Conservation (phyloP, 148 eudicot species). For the Linanthus parryae region DNA sequence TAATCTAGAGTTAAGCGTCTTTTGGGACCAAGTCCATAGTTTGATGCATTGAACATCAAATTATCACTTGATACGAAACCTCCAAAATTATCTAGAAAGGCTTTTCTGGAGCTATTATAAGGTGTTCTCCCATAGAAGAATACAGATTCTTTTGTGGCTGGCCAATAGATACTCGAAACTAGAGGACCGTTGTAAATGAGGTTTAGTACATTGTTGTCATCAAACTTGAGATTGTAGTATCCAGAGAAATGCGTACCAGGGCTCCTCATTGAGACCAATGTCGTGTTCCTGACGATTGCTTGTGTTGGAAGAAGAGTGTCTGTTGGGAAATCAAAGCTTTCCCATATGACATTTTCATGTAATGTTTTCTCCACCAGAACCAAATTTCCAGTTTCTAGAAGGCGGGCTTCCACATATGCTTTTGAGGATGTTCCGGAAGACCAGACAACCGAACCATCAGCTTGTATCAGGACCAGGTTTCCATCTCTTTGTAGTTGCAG, state of each 20-base stretch:
- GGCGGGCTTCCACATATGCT: neutral
- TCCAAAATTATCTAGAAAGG: conserved; percentile 1
- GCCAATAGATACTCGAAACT: conserved; percentile 14
- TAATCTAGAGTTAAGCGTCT: conserved; percentile 13
- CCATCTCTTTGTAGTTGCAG: conserved; percentile 25
- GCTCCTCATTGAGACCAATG: conserved; percentile 5
- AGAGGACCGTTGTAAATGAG: conserved; percentile 10
- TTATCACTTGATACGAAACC: conserved; percentile 12
- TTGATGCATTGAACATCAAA: conserved; percentile 11
- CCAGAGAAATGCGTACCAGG: conserved; percentile 7
- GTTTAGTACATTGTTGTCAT: conserved; percentile 7
- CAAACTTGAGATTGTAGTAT: conserved; percentile 7
- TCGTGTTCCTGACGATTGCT: conserved; percentile 1
- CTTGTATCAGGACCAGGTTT: conserved; percentile 21
- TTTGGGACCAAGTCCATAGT: conserved; percentile 13
- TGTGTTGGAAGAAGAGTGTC: conserved; percentile 11
- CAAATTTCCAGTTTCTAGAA: conserved; percentile 12
- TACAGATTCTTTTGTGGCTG: neutral
- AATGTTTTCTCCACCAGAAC: neutral
- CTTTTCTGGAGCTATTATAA: conserved; percentile 6
- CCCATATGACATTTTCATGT: conserved; percentile 1
- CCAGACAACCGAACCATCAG: conserved; percentile 32
- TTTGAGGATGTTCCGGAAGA: conserved; percentile 13
- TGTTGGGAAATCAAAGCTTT: conserved; percentile 14
- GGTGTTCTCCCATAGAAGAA: neutral